Evolutionary conservation across 2,329 filamentous ascomycete genomes (phyloP).

Genomic region (Monilinia fructicola): DNA sequence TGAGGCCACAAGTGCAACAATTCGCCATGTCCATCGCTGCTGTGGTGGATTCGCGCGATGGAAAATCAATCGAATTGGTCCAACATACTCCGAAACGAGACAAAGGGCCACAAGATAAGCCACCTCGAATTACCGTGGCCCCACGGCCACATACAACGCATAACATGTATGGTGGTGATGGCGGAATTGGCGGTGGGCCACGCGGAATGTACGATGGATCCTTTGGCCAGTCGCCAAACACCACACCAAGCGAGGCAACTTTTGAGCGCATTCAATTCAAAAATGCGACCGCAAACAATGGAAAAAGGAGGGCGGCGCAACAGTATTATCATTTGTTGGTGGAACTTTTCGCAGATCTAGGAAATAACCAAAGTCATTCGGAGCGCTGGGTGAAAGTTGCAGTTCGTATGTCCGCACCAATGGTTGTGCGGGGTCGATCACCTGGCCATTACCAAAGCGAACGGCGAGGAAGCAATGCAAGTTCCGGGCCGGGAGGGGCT

Average conservation of each 20-base stretch:
- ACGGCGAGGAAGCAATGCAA: constrained; percentile 51
- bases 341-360: constrained; percentile 61
- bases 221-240: constrained; percentile 35
- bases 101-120: constrained; percentile 66
- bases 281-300: constrained; percentile 72
- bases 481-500: constrained; percentile 54
- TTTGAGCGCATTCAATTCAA: constrained; percentile 78
- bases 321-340: constrained; percentile 73
- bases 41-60: constrained; percentile 60
- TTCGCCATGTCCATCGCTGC: constrained; percentile 68
- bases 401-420: constrained; percentile 56
- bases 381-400: constrained; percentile 59
- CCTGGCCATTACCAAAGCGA: constrained; percentile 62
- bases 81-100: constrained; percentile 74
- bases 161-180: constrained; percentile 33
- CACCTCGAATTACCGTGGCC: constrained; percentile 47
- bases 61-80: constrained; percentile 69
- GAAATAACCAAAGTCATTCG: constrained; percentile 33
- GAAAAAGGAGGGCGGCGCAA: constrained; percentile 69
- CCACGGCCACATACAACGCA: constrained; percentile 37
- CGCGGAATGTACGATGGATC: constrained; percentile 30
- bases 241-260: constrained; percentile 38
- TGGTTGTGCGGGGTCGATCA: constrained; percentile 66
- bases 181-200: constrained; percentile 29
- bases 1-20: constrained; percentile 48